These are phyloP conservation scores for Rubia tinctorum DNA, from an alignment of 305 asterid species.

Conservation along the genomic window DNA sequence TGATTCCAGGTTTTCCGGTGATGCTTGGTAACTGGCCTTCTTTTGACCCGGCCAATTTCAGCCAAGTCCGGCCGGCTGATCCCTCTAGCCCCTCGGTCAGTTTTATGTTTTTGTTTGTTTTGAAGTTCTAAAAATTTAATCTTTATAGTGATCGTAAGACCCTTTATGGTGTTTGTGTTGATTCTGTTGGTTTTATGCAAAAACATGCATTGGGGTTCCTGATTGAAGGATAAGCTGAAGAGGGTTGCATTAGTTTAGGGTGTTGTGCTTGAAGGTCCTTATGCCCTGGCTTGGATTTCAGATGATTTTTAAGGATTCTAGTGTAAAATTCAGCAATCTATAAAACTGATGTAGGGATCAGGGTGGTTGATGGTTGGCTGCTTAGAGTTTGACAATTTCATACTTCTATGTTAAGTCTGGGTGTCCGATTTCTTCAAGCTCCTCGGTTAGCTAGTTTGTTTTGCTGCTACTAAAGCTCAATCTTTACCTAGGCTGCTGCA, in stretches of 20 bases:
- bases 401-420: neutral
- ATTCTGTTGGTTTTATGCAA: neutral
- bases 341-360: neutral
- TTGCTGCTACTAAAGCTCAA: neutral
- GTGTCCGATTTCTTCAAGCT: neutral
- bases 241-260: neutral
- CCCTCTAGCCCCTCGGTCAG: slow-evolving; percentile 69
- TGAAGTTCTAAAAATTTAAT: neutral
- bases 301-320: neutral
- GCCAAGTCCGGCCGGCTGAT: slow-evolving; percentile 69
- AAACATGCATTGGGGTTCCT: neutral
- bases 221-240: neutral
- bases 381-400: neutral
- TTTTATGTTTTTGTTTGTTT: neutral
- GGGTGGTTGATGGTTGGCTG: neutral
- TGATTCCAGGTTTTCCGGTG: slow-evolving; percentile 10
- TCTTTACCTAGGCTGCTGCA: neutral
- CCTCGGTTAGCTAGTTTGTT: neutral
- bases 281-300: neutral
- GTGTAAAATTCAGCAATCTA: neutral
- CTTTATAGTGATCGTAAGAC: neutral
- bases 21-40: slow-evolving; percentile 68
- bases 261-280: neutral
- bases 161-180: neutral
- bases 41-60: slow-evolving; percentile 69